Percentiles rank a stretch among this genome's conserved stretches.
Evolutionary conservation across 2,329 filamentous ascomycete species (phyloP).

Genomic region (Neoscytalidium dimidiatum): DNA sequence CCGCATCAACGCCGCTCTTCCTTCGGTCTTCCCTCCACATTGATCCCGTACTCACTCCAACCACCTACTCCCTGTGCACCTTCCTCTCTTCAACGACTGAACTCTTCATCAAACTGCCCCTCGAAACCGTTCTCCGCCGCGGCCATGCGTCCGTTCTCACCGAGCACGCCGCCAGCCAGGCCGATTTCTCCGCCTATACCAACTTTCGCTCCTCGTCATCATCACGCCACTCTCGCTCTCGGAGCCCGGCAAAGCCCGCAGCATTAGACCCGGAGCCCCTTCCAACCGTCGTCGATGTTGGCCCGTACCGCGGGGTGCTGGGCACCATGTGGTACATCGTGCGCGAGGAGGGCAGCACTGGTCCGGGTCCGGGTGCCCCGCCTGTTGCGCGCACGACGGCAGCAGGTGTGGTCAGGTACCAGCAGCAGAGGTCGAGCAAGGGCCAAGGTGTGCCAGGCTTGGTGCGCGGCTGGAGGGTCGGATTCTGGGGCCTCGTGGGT

Average conservation of each 20-base stretch:
- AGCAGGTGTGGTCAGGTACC: constrained; percentile 32
- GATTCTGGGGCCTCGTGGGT: constrained; percentile 74
- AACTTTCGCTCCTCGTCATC: constrained; percentile 21
- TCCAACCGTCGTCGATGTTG: constrained; percentile 78
- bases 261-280: constrained; percentile 24
- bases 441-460: constrained; percentile 70
- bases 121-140: constrained; percentile 88
- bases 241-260: background rate
- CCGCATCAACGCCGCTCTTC: constrained; percentile 79
- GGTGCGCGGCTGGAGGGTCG: constrained; percentile 75
- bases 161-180: constrained; percentile 33
- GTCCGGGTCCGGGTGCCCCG: constrained; percentile 23
- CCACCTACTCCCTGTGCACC: constrained; percentile 77
- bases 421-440: constrained; percentile 47
- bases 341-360: constrained; percentile 70
- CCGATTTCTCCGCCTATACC: constrained; percentile 30
- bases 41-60: constrained; percentile 78
- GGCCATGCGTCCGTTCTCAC: constrained; percentile 73
- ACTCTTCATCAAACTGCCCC: constrained; percentile 81
- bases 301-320: constrained; percentile 81
- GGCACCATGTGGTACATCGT: constrained; percentile 89
- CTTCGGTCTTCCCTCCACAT: constrained; percentile 83
- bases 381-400: constrained; percentile 29
- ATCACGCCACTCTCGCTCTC: constrained; percentile 18
- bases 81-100: constrained; percentile 80